Evolutionary conservation across 225 moss, liverwort and hornwort genomes (phyloP).

Genomic region (Anthoceros angustus): DNA sequence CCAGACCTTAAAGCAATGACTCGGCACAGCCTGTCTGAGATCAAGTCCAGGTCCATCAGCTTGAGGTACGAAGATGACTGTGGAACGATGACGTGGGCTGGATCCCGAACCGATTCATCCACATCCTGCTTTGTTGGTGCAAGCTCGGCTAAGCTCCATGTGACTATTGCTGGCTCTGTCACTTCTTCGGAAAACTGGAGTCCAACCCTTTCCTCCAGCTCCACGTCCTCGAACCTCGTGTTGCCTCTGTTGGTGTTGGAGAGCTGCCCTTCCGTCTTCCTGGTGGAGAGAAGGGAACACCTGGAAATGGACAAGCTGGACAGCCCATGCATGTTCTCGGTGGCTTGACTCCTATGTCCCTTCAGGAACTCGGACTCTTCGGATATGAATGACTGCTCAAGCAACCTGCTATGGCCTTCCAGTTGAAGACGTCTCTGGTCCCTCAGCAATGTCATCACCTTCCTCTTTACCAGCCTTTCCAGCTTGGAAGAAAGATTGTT

Average conservation of each 20-base stretch:
- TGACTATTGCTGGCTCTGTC: conserved; percentile 14
- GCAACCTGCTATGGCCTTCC: not conserved
- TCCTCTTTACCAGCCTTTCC: not conserved
- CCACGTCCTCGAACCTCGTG: not conserved
- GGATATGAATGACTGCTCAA: not conserved
- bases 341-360: not conserved
- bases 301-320: conserved; percentile 1
- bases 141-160: conserved; percentile 20
- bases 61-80: conserved; percentile 7
- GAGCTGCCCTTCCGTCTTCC: not conserved
- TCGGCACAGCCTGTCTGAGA: conserved; percentile 6
- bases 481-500: not conserved
- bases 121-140: conserved; percentile 23
- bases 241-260: not conserved
- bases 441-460: not conserved
- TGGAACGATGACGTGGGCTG: conserved; percentile 10
- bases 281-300: not conserved
- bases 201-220: not conserved
- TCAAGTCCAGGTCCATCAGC: conserved; percentile 23
- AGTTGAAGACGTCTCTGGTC: not conserved
- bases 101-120: conserved; percentile 10
- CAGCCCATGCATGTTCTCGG: not conserved
- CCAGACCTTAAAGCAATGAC: conserved; percentile 19
- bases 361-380: not conserved
- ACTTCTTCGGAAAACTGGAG: not conserved